Percentiles rank a stretch among this genome's conserved stretches.
Conservation (phyloP, 208 protist genomes). For the Trypanosomatidae sp. region DNA sequence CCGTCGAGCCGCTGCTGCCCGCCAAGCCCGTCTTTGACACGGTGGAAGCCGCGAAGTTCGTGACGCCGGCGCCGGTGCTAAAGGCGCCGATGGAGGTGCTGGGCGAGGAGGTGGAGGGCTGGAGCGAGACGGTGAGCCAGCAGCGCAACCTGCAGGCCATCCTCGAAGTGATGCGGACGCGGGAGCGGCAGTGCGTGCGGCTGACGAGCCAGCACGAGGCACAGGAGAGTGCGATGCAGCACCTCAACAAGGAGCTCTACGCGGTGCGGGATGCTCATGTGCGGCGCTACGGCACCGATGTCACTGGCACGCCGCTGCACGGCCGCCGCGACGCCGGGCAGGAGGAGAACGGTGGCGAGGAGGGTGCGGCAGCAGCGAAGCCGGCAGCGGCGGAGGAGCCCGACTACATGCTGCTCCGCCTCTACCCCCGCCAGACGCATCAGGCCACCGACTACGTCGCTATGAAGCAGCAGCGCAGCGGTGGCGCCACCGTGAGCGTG, state of each 20-base stretch:
- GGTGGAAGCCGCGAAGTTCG: slow-evolving; percentile 11
- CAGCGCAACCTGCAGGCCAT: slow-evolving; percentile 32
- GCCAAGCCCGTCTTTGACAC: slow-evolving; percentile 9
- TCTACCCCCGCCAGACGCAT: slow-evolving; percentile 22
- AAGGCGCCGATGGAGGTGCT: slow-evolving; percentile 23
- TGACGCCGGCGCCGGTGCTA: slow-evolving; percentile 16
- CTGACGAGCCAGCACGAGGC: slow-evolving; percentile 2
- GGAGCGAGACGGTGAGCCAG: slow-evolving; percentile 31
- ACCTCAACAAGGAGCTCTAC: slow-evolving; percentile 40
- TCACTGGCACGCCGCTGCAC: slow-evolving; percentile 17
- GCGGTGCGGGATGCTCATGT: slow-evolving; percentile 22
- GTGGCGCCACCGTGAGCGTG: slow-evolving; percentile 20
- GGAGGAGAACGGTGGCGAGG: no score
- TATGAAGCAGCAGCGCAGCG: slow-evolving; percentile 21
- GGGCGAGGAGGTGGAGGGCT: slow-evolving; percentile 29
- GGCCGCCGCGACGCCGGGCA: background rate
- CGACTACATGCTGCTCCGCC: slow-evolving; percentile 6
- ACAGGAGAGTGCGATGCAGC: slow-evolving; percentile 3
- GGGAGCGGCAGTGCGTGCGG: slow-evolving; percentile 27
- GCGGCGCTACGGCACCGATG: slow-evolving; percentile 18
- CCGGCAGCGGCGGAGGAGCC: no score
- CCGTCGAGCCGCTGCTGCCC: no score
- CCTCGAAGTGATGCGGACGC: slow-evolving; percentile 22
- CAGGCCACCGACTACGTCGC: slow-evolving; percentile 27
- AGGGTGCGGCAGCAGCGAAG: no score